Evolutionary conservation across 2,329 filamentous ascomycete species (phyloP).

Genomic region (Daldinia sp.): DNA sequence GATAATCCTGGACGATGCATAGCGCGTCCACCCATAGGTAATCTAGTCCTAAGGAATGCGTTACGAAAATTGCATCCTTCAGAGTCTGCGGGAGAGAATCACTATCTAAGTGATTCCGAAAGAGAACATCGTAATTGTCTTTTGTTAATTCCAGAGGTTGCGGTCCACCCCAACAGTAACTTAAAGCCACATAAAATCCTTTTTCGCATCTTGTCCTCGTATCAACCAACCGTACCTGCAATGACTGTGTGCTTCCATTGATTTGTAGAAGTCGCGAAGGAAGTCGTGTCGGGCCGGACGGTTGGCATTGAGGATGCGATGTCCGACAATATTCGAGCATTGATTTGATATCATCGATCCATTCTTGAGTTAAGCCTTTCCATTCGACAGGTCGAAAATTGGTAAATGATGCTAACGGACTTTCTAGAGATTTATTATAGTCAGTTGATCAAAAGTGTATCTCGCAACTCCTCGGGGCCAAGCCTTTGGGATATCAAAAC

Average conservation of each 20-base stretch:
- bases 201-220: neutral
- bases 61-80: constrained; percentile 42
- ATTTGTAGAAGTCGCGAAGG: constrained; percentile 11
- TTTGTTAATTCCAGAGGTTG: constrained; percentile 16
- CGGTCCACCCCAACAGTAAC: constrained; percentile 25
- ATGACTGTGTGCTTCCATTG: neutral
- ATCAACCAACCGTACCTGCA: constrained; percentile 1
- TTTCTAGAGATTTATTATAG: neutral
- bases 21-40: constrained; percentile 49
- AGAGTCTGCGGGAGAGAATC: constrained; percentile 36
- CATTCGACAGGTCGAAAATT: constrained; percentile 17
- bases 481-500: neutral
- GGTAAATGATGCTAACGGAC: constrained; percentile 11
- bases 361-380: constrained; percentile 4
- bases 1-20: constrained; percentile 45
- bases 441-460: neutral
- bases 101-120: constrained; percentile 1
- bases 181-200: constrained; percentile 9
- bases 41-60: constrained; percentile 35
- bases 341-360: constrained; percentile 5
- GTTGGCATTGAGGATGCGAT: constrained; percentile 17
- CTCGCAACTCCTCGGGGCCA: neutral
- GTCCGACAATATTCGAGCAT: constrained; percentile 8
- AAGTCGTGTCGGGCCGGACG: constrained; percentile 3
- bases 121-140: constrained; percentile 6